These are phyloP conservation scores for Physocladia obscura DNA, from an alignment of 192 early-diverging fungal species.

Conservation along the genomic window DNA sequence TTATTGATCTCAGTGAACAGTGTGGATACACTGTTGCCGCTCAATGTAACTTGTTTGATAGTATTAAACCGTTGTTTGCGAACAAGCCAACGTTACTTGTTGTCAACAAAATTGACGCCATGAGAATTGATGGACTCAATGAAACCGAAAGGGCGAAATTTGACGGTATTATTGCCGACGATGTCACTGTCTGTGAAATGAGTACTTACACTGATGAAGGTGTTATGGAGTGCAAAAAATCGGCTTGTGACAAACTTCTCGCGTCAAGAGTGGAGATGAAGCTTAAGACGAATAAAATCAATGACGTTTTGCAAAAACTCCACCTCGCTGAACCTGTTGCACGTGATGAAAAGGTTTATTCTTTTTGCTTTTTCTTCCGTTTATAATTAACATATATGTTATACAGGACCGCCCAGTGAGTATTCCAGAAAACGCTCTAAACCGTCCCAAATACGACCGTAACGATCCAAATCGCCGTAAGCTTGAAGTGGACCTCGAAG, in stretches of 20 bases:
- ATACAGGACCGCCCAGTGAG: constrained; percentile 64
- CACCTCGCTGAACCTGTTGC: constrained; percentile 86
- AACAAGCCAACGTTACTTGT: constrained; percentile 97
- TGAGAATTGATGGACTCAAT: constrained; percentile 74
- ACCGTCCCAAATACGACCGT: constrained; percentile 71
- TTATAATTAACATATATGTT: background rate
- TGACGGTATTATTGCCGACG: constrained; percentile 66
- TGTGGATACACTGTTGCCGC: constrained; percentile 96
- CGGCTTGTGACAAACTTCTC: constrained; percentile 91
- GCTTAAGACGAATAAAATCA: constrained; percentile 86
- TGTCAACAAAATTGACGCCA: constrained; percentile 93
- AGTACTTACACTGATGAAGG: constrained; percentile 92
- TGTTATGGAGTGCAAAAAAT: constrained; percentile 93
- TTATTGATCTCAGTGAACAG: constrained; percentile 96
- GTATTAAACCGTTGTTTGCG: constrained; percentile 96
- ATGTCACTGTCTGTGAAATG: constrained; percentile 76
- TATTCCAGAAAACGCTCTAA: constrained; percentile 75
- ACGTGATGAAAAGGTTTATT: constrained; percentile 73
- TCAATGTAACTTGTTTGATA: constrained; percentile 85
- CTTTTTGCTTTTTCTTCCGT: constrained; percentile 4
- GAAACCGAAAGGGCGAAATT: constrained; percentile 72
- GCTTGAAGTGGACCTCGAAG: constrained; percentile 90
- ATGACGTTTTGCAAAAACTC: constrained; percentile 90
- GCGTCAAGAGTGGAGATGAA: constrained; percentile 92
- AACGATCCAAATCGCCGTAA: constrained; percentile 78